Conservation (phyloP, 768 basidiomycete species). For the Porphyrellus cyaneotinctus region DNA sequence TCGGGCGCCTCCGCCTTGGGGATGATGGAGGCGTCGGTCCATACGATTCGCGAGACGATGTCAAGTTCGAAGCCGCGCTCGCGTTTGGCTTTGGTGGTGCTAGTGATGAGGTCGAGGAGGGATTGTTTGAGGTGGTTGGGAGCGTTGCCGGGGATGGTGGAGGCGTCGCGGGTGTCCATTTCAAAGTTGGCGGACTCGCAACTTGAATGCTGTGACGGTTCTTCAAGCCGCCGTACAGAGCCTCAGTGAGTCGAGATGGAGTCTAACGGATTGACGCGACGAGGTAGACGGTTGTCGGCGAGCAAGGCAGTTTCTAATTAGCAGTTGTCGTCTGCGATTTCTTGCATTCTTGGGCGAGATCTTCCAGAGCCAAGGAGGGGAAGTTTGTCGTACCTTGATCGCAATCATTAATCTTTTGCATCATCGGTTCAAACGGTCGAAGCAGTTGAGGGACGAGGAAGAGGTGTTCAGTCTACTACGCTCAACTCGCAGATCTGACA, state of each 20-base stretch:
- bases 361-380: no score
- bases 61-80: slow-evolving; percentile 21
- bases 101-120: slow-evolving; percentile 20
- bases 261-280: no score
- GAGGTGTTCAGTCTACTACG: background rate
- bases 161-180: slow-evolving; percentile 14
- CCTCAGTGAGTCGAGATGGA: no score
- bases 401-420: background rate
- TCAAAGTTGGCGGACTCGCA: no score
- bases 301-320: no score
- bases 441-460: background rate
- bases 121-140: slow-evolving; percentile 25
- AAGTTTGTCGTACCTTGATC: no score
- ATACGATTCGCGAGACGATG: slow-evolving; percentile 24
- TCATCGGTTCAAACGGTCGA: background rate
- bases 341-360: no score
- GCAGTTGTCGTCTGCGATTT: no score
- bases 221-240: no score
- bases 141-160: slow-evolving; percentile 28
- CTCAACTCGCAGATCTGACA: background rate
- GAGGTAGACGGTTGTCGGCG: no score
- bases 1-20: slow-evolving; percentile 43
- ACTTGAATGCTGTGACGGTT: no score
- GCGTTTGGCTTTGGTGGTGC: slow-evolving; percentile 1
- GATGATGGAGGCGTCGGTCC: slow-evolving; percentile 41